Base-by-base conservation (phyloP, 2,329 filamentous ascomycete species). In the Hortaea sp. region DNA sequence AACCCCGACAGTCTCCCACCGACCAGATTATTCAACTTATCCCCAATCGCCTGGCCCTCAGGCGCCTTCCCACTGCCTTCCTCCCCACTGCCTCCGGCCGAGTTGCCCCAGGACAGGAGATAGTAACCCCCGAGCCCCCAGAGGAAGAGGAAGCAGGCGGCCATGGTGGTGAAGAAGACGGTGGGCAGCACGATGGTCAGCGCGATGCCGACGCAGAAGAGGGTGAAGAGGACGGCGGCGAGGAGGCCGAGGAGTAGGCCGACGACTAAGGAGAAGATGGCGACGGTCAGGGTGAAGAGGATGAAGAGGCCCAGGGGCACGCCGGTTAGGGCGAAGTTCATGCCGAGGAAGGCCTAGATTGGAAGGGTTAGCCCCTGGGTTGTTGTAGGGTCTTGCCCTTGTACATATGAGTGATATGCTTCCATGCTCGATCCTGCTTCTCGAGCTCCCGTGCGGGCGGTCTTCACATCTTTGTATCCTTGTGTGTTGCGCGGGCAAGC, bases 291-390 rank as follows among this genome's bases (percentile, higher is more conserved):
- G 46, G 75, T 71, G 69, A 89, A 88, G 55, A 76, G 68, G 46
- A 75, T 52, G 69, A 92, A 90, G 51, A 88, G 67, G 37, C 81
- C 64, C 48, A 89, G 57, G 1, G 86, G 86, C 10, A 85, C 64
- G 47, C 79, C 74, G 10, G 79, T 80, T 51, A 88, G 73, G 48
- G 79, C 63, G 48, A 82, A 57, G 62, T 89, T 85, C 29, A 75
- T 69, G 40, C 77, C 66, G 47, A 88, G 61, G 63, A 92, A 86
- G 48, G 80, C 78, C 84, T 87, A 52, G 6, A 20, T 49, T 12
- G 7, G 9, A 12, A 7, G 6, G 12, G 43, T 58, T 34, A 55
- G 51, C 46, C 20, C 20, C 20, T 20, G 20, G 20, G 20, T 20
- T 20, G 20, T 20, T 20, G 20, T 20, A 20, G 20, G 20, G 20